Percentiles rank a stretch among this genome's conserved stretches.
These are phyloP conservation scores for Dissophora globulifera DNA, from an alignment of 192 early-diverging fungal species.

Conservation along the genomic window DNA sequence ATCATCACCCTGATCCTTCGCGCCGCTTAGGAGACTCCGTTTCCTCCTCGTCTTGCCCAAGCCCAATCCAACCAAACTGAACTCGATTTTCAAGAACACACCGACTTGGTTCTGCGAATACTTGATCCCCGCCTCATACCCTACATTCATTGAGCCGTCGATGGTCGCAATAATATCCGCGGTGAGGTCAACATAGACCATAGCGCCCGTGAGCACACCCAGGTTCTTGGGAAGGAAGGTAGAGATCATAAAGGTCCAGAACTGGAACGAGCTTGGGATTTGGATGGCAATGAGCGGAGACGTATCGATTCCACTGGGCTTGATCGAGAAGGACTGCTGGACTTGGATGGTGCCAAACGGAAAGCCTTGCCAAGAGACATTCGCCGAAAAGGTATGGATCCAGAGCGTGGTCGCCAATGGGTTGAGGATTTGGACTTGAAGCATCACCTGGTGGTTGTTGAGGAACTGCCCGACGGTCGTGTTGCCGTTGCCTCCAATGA, in stretches of 20 bases:
- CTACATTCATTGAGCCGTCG: constrained; percentile 7
- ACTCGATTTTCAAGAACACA: constrained; percentile 39
- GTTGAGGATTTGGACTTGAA: constrained; percentile 40
- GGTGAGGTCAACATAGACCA: constrained; percentile 15
- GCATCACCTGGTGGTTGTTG: constrained; percentile 19
- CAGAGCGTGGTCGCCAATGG: constrained; percentile 34
- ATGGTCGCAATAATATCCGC: constrained; percentile 25
- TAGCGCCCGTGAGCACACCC: constrained; percentile 27
- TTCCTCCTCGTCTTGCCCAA: constrained; percentile 9
- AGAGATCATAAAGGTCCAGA: constrained; percentile 43
- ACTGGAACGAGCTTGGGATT: constrained; percentile 29
- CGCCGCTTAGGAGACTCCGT: not conserved
- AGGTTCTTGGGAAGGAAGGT: constrained; percentile 28
- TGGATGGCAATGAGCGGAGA: constrained; percentile 24
- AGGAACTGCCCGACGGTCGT: constrained; percentile 32
- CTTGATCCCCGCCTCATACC: constrained; percentile 20
- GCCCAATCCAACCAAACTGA: constrained; percentile 17
- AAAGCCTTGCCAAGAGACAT: constrained; percentile 20
- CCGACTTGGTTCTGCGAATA: constrained; percentile 20
- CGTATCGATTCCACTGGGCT: constrained; percentile 15
- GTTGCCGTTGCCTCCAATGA: constrained; percentile 23
- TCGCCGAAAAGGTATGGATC: constrained; percentile 11
- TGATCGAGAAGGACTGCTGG: constrained; percentile 16
- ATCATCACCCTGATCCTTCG: not conserved
- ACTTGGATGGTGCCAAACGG: constrained; percentile 27